These are phyloP conservation scores for Suillus plorans DNA, from an alignment of 768 basidiomycete species.

Conservation along the genomic window DNA sequence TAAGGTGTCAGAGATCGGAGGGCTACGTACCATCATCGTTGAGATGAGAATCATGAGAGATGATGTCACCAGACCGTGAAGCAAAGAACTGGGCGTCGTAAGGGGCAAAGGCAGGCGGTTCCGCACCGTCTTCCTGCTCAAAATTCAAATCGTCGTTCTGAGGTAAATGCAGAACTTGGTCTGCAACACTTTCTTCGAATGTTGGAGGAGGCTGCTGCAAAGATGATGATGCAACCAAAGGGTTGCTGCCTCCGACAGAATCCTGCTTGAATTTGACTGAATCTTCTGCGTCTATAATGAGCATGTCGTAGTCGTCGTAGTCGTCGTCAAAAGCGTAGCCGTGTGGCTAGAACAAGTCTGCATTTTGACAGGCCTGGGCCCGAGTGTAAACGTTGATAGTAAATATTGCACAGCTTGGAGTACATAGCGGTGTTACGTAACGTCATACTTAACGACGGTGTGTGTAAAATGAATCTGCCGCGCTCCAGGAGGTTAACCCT, in stretches of 20 bases:
- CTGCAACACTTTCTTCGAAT: conserved; percentile 27
- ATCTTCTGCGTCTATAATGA: neutral
- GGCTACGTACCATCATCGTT: conserved; percentile 56
- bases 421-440: neutral
- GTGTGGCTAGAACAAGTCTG: neutral
- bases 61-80: conserved; percentile 45
- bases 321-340: neutral
- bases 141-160: conserved; percentile 18
- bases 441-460: neutral
- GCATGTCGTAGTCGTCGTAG: neutral
- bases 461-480: neutral
- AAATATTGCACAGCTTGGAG: neutral
- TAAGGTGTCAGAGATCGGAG: neutral
- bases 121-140: conserved; percentile 36
- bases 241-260: neutral
- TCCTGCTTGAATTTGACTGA: neutral
- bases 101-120: conserved; percentile 61
- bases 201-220: conserved; percentile 20
- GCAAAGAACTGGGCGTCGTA: conserved; percentile 65
- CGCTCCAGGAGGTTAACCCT: neutral
- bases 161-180: conserved; percentile 25
- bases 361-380: neutral
- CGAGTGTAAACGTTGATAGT: neutral
- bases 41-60: conserved; percentile 71
- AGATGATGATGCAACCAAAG: neutral